These are phyloP conservation scores for Inga laurina DNA, from an alignment of 306 rosid genomes.

Conservation along the genomic window DNA sequence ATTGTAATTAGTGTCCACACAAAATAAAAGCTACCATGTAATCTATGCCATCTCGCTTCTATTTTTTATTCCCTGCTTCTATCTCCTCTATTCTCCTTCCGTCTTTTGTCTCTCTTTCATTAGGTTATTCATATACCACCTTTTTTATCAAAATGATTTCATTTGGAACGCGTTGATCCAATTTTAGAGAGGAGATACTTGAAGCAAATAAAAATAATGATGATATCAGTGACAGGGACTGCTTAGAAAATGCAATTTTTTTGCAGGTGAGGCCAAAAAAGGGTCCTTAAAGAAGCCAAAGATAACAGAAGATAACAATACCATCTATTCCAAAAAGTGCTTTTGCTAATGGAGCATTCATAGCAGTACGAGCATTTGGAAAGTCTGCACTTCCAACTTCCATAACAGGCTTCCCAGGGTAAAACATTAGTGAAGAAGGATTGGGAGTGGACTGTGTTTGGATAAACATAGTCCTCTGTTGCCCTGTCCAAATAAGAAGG, in stretches of 20 bases:
- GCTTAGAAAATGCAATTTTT: not conserved
- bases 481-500: conserved; percentile 43
- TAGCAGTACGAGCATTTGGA: conserved; percentile 81
- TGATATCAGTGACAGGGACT: not conserved
- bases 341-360: conserved; percentile 89
- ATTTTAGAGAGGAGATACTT: not conserved
- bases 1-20: not conserved
- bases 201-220: not conserved
- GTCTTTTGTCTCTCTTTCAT: not conserved
- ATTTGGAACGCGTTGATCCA: not conserved
- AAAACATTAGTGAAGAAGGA: conserved; percentile 69
- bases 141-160: not conserved
- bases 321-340: conserved; percentile 82
- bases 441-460: conserved; percentile 74
- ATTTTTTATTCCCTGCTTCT: not conserved
- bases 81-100: not conserved
- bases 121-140: not conserved
- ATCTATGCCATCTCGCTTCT: not conserved
- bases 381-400: conserved; percentile 95
- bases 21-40: not conserved
- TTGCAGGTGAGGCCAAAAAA: not conserved
- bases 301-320: conserved; percentile 14
- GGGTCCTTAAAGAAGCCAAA: not conserved
- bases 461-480: conserved; percentile 68
- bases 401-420: conserved; percentile 79